Evolutionary conservation across 169 alveolate genomes (phyloP), one percentile per base, ranked within the genome.

Genomic region (Blepharisma undulans): DNA sequence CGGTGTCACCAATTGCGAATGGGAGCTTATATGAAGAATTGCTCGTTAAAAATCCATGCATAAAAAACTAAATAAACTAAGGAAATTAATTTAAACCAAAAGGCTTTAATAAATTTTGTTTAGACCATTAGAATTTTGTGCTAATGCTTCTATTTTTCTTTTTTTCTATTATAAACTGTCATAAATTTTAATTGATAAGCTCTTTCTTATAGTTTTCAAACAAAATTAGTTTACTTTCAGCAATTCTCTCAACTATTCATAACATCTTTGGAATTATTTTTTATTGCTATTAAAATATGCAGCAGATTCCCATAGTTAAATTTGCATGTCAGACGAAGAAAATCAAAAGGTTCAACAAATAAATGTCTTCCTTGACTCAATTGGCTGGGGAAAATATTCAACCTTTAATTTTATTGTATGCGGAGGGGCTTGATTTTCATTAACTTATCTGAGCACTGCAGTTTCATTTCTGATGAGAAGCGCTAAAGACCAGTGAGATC

Each of bases 311-410:
- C 14, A 48, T 48, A 48, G 66, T 48, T 48, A 48, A 48, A 48
- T 10, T 48, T 48, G 66, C 66, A 48, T 48, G 66, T 48, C 66
- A 48, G 66, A 48, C 66, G 66, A 48, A 48, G 66, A 48, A 18
- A 48, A 48, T 48, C 66, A 48, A 48, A 48, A 48, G 66, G 66
- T 48, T 48, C 66, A 48, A 48, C 66, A 48, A 48, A 48, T 48
- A 48, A 48, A 48, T 48, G 10, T 48, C 66, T 48, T 48, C 12
- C 66, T 48, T 48, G 66, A 48, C 66, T 3, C 66, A 79, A 79
- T 79, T 30, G 87, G 87, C 87, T 79, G 87, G 87, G 87, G 87
- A 4, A 79, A 32, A n/a, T 79, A 79, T 76, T 79, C 36, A 27
- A 29, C 29, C 48, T 79, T 27, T 32, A 33, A 30, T 6, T 79